Evolutionary conservation across 352 stramenopile species (phyloP).

Genomic region (Pythium brassicae): DNA sequence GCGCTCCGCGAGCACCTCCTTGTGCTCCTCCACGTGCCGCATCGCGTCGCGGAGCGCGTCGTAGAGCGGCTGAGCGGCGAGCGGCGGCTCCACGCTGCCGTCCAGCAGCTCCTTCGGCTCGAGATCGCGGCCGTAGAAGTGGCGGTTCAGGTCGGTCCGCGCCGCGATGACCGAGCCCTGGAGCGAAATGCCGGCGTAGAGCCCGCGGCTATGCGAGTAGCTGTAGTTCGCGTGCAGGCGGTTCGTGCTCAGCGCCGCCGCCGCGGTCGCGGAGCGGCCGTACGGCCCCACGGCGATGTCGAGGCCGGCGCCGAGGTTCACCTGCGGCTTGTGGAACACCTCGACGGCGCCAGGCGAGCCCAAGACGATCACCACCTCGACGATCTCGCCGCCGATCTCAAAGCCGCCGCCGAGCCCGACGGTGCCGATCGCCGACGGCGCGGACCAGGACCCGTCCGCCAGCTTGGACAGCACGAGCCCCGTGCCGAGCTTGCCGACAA

Average conservation of each 20-base stretch:
- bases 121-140: constrained; percentile 90
- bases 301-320: constrained; percentile 90
- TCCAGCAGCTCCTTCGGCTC: constrained; percentile 75
- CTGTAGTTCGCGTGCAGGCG: constrained; percentile 91
- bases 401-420: constrained; percentile 84
- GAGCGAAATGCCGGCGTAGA: constrained; percentile 92
- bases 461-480: constrained; percentile 90
- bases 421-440: constrained; percentile 91
- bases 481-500: constrained; percentile 76
- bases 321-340: constrained; percentile 84
- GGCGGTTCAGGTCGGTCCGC: constrained; percentile 90
- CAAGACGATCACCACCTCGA: constrained; percentile 94
- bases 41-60: constrained; percentile 71
- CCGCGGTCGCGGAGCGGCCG: constrained; percentile 73
- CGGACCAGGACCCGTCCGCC: constrained; percentile 83
- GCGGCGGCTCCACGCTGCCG: constrained; percentile 46
- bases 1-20: constrained; percentile 19
- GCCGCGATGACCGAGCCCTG: constrained; percentile 90
- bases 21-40: constrained; percentile 64
- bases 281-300: constrained; percentile 89
- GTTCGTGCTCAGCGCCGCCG: constrained; percentile 65
- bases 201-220: constrained; percentile 90
- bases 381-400: constrained; percentile 88
- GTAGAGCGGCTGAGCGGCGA: constrained; percentile 71
- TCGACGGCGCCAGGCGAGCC: constrained; percentile 90